A percentile compares a stretch with the other conserved stretches of the same genome.
Evolutionary conservation across 129 eudicot genomes (phyloP).

Genomic region (Oenanthe sinensis): DNA sequence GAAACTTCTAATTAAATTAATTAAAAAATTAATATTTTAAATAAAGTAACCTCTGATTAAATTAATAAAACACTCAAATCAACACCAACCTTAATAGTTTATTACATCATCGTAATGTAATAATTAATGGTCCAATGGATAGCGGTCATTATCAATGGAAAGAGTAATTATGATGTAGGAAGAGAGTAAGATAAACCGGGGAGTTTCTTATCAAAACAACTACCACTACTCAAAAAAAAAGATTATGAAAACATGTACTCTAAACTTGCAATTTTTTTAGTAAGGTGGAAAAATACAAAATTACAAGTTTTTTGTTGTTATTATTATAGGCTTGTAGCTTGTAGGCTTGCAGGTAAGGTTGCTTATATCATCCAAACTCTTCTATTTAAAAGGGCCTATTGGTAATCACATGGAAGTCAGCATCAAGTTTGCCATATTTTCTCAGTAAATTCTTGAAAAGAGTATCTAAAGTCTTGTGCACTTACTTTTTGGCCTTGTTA

Average conservation of each 20-base stretch:
- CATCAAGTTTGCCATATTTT: not conserved
- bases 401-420: not conserved
- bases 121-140: not conserved
- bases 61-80: not conserved
- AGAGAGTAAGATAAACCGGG: not conserved
- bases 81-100: not conserved
- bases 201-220: not conserved
- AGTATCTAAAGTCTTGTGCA: not conserved
- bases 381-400: too few species aligned
- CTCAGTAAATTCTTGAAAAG: not conserved
- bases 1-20: too few species aligned
- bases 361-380: too few species aligned
- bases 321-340: not conserved
- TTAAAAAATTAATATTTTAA: too few species aligned
- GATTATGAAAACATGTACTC: not conserved
- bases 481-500: not conserved
- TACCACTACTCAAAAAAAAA: not conserved
- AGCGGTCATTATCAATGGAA: not conserved
- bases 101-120: not conserved
- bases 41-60: not conserved
- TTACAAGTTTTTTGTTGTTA: not conserved
- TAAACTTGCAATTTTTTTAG: not conserved
- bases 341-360: not conserved
- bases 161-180: not conserved
- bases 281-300: not conserved